Percentiles rank a stretch among this genome's conserved stretches.
Evolutionary conservation across 164 flowering plant species (phyloP).

Genomic region (Protea cynaroides): DNA sequence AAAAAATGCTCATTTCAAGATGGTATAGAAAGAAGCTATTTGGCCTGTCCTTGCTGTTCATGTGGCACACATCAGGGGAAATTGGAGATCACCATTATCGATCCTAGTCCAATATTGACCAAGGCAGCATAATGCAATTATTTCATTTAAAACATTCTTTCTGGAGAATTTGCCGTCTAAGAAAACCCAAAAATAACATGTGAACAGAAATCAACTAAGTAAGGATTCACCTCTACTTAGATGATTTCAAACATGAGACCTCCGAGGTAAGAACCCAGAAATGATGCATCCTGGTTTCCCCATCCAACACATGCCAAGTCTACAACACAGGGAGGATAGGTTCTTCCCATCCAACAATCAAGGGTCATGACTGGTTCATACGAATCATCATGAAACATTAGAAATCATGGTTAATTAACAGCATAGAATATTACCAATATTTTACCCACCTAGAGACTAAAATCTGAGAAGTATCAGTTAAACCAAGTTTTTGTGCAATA

Average conservation of each 20-base stretch:
- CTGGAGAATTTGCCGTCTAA: no score
- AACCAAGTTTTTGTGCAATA: slow-evolving; percentile 65
- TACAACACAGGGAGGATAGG: not conserved
- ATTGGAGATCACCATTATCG: not conserved
- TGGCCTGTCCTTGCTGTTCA: not conserved
- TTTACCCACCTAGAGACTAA: slow-evolving; percentile 62
- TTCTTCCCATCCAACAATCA: not conserved
- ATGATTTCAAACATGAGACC: no score
- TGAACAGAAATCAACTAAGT: no score
- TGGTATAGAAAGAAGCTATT: not conserved
- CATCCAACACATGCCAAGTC: no score
- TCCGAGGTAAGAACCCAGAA: no score
- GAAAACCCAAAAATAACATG: no score
- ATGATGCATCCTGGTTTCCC: no score
- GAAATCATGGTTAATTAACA: not conserved
- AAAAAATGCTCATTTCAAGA: not conserved
- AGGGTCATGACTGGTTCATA: not conserved
- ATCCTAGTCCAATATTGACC: not conserved
- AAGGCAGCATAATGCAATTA: not conserved
- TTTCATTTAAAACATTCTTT: no score
- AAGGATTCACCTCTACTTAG: no score
- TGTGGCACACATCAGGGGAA: not conserved
- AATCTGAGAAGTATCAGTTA: slow-evolving; percentile 48
- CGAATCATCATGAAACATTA: not conserved
- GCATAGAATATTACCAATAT: not conserved